Evolutionary conservation across 2,329 filamentous ascomycete genomes (phyloP), one percentile per base, ranked within the genome.

Genomic region (Dothiorella sarmentorum): DNA sequence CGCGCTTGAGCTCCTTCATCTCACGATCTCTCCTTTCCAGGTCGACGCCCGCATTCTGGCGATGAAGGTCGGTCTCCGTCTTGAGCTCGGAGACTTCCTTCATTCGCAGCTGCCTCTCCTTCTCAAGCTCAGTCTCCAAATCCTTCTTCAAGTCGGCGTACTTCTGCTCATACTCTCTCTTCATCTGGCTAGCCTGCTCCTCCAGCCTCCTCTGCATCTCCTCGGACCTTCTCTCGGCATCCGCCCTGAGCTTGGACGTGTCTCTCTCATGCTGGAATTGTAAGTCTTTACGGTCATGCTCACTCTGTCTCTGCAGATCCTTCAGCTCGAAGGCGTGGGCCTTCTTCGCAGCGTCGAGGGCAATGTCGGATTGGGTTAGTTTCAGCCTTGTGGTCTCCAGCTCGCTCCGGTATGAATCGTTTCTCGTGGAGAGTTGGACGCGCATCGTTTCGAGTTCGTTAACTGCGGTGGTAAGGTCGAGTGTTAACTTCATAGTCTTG

Each of bases 21-120:
- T 85, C 82, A 17, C 80, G 76, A 51, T 82, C 79, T 64, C 83
- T 85, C 26, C 76, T 76, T 29, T 82, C 79, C 7, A 81, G 73
- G 66, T 76, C 71, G 66, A 82, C 68, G 11, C 77, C 76, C 3
- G 75, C 74, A 74, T 79, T 67, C 72, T 79, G 73, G 29, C 74
- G 69, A 60, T 82, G 80, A 24, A 81, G 71, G 5, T 75, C 73
- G 37, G 77, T 75, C 62, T 79, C 80, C 4, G 76, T 76, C 56
- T 83, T 82, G 6, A 91, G 67, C n/a, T 88, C 83, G 61, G 85
- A 81, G 2, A 89, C 76, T 64, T 91, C 87, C n/a, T 79, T 80
- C 18, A 82, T 73, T 60, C 82, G 79, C 55, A 78, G 78, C 42
- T 69, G 76, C 56, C 82, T 77, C 68, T 91, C 85, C 45, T 88